Evolutionary conservation across 352 stramenopile species (phyloP), one percentile per base, ranked within the genome.

Genomic region (Phytophthora litchii): DNA sequence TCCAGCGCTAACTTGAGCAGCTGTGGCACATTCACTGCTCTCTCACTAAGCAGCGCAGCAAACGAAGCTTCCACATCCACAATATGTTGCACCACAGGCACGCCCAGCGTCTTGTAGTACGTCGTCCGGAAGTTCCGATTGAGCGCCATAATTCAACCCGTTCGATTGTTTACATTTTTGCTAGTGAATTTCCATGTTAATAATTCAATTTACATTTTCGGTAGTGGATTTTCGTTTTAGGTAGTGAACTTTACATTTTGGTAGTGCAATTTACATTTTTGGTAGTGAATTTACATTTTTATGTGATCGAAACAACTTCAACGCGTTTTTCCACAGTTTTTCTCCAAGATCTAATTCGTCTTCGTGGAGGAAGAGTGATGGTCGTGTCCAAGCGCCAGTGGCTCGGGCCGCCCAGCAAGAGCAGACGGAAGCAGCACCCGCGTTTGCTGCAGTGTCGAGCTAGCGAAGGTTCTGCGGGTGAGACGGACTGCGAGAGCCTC

Each of bases 51-150:
- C 31, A 94, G 65, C 34, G 83, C 73, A 4, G 78, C 76, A 40
- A 89, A 92, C 27, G 78, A 90, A 1, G 83, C 85, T 19, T 94
- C 85, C 27, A 89, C 69, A 36, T 94, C 80, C 38, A 91, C 82
- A 61, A 92, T 88, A 57, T 90, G 80, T 67, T 90, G 85, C 63
- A 92, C 80, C 37, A 94, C 80, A 7, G 85, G 85, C 52, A 94
- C 86, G 40, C 86, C 86, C 45, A 94, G 70, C 62, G 81, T 94
- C 74, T 94, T 94, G 68, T 94, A 94, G 63, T 94, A 94, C 34
- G 83, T 92, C 64, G 80, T 91, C 37, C 83, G 83, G 66, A 94
- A 67, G 31, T 94, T 94, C 49, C 76, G 67, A 54, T 64, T 89
- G 43, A 89, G 57, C 53, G 82, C 60, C 84, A 92, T 92, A 3